phyloP scores from a whole-genome alignment of 2,329 filamentous ascomycete genomes.

The Colletotrichum sp. region DNA sequence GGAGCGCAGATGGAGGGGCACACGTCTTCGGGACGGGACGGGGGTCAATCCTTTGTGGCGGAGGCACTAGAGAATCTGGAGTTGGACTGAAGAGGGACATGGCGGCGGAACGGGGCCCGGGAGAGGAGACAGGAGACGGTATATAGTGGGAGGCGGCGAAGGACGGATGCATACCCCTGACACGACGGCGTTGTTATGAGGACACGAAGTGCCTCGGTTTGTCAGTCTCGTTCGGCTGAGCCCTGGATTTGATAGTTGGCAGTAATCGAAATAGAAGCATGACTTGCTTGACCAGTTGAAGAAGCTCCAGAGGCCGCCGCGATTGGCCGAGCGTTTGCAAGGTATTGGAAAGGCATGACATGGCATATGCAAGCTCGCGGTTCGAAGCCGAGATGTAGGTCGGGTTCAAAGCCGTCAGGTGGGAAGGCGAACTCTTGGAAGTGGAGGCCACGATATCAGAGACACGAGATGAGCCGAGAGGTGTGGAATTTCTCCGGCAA shows the following conservation, averaged over 20 bases:
- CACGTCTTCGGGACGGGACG: slow-evolving; percentile 4
- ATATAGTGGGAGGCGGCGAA: background rate
- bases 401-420: background rate
- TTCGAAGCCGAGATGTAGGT: background rate
- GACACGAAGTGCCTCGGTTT: background rate
- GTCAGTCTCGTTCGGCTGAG: background rate
- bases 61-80: slow-evolving; percentile 26
- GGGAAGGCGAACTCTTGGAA: background rate
- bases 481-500: slow-evolving; percentile 5
- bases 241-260: background rate
- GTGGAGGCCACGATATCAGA: slow-evolving; percentile 9
- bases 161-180: slow-evolving; percentile 3
- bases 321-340: background rate
- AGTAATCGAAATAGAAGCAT: background rate
- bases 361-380: slow-evolving; percentile 15
- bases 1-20: background rate
- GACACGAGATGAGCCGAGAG: slow-evolving; percentile 15
- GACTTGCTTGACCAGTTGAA: background rate
- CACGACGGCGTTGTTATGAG: slow-evolving; percentile 2
- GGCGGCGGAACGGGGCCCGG: background rate
- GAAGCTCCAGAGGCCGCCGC: background rate
- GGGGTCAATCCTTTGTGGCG: slow-evolving; percentile 22
- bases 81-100: slow-evolving; percentile 21
- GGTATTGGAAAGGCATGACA: background rate
- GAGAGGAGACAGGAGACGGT: background rate